A percentile compares a stretch with the other conserved stretches of the same genome.
phyloP scores from a whole-genome alignment of 1,284 basidiomycete species.

The Malassezia japonica region DNA sequence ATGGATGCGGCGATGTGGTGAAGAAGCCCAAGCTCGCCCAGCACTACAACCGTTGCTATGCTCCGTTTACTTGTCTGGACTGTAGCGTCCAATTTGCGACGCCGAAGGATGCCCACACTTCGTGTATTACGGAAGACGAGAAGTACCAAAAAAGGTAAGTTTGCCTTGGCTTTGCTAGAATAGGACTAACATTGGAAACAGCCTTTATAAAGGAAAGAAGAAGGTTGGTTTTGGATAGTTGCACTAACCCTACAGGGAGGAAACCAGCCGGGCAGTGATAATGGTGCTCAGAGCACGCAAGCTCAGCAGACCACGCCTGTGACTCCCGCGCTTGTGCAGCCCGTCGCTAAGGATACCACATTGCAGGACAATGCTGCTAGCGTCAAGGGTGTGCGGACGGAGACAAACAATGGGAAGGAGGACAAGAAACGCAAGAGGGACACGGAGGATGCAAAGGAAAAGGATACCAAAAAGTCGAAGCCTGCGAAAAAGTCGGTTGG shows the following conservation, averaged over 20 bases:
- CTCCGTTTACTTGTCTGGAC: conserved; percentile 45
- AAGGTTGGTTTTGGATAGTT: neutral
- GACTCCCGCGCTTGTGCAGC: too few species aligned
- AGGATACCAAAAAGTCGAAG: neutral
- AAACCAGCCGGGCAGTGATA: too few species aligned
- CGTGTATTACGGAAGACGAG: conserved; percentile 46
- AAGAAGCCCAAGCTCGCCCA: conserved; percentile 47
- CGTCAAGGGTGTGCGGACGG: too few species aligned
- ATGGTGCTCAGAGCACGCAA: too few species aligned
- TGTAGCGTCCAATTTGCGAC: conserved; percentile 38
- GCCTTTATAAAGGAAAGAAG: conserved; percentile 17
- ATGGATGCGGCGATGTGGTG: conserved; percentile 44
- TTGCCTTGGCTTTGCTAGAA: too few species aligned
- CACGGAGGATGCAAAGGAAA: too few species aligned
- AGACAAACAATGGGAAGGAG: too few species aligned
- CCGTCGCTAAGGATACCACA: too few species aligned
- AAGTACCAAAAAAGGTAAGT: conserved; percentile 41
- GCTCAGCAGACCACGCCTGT: too few species aligned
- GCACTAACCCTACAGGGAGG: too few species aligned
- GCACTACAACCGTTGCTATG: conserved; percentile 40
- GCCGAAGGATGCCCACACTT: conserved; percentile 39
- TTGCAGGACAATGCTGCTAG: too few species aligned
- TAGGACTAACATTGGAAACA: conserved; percentile 4
- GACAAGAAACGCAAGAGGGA: neutral
- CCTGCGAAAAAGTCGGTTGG: neutral